phyloP scores from a whole-genome alignment of 164 flowering plant species.

The Liquidambar formosana region DNA sequence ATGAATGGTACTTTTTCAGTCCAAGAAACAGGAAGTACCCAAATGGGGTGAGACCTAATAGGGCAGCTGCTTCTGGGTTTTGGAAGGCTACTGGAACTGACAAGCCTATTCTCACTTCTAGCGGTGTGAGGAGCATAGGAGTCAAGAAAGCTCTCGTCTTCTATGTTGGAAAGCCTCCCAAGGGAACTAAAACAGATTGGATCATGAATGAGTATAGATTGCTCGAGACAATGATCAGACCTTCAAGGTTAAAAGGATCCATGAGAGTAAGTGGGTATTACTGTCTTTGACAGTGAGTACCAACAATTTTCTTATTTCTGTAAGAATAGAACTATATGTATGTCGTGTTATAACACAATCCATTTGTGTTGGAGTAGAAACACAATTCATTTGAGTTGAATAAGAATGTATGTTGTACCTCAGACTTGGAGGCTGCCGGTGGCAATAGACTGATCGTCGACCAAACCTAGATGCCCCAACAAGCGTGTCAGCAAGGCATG shows the following conservation, averaged over 20 bases:
- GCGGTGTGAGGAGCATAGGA: slow-evolving; percentile 38
- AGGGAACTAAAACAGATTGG: slow-evolving; percentile 49
- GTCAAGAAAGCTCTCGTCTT: slow-evolving; percentile 61
- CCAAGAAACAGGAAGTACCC: slow-evolving; percentile 59
- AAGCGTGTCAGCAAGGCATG: background rate
- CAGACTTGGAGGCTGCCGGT: background rate
- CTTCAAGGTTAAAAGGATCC: slow-evolving; percentile 34
- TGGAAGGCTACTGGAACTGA: slow-evolving; percentile 60
- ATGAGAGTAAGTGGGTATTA: slow-evolving; percentile 48
- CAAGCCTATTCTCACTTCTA: slow-evolving; percentile 47
- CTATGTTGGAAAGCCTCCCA: slow-evolving; percentile 41
- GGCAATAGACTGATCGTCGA: background rate
- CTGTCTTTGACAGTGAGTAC: background rate
- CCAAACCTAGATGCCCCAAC: background rate
- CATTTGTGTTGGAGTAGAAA: background rate
- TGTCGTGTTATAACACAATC: background rate
- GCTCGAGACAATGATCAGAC: slow-evolving; percentile 21
- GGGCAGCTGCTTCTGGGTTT: slow-evolving; percentile 48
- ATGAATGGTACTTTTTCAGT: slow-evolving; percentile 60
- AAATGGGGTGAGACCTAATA: slow-evolving; percentile 50
- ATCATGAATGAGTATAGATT: slow-evolving; percentile 59
- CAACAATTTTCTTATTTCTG: background rate
- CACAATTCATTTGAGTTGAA: background rate
- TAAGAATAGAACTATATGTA: background rate
- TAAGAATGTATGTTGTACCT: background rate